Evolutionary conservation across 2,329 filamentous ascomycete species (phyloP).

Genomic region (Elsinoe ampelina): DNA sequence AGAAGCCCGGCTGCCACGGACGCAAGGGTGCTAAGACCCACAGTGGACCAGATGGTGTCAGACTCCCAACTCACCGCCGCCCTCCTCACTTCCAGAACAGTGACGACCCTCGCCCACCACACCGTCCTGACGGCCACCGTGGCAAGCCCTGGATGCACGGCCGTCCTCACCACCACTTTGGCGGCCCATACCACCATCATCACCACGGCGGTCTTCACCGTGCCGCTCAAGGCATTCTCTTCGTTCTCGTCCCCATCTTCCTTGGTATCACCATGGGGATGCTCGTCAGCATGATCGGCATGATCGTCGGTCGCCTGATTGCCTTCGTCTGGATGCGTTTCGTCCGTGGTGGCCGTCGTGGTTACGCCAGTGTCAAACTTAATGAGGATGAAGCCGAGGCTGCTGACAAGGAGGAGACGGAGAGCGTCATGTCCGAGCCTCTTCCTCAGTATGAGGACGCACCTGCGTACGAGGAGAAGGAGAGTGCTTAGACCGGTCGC

Average conservation of each 20-base stretch:
- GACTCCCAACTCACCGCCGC: conserved; percentile 22
- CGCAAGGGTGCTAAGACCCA: conserved; percentile 20
- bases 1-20: conserved; percentile 31
- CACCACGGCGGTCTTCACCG: conserved; percentile 33
- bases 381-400: conserved; percentile 18
- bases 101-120: conserved; percentile 13
- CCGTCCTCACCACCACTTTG: conserved; percentile 20
- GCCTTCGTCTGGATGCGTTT: conserved; percentile 51
- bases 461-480: conserved; percentile 26
- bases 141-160: conserved; percentile 18
- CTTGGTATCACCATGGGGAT: conserved; percentile 62
- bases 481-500: neutral
- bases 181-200: conserved; percentile 26
- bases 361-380: conserved; percentile 23
- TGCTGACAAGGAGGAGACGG: conserved; percentile 13
- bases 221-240: conserved; percentile 46
- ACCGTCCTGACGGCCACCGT: conserved; percentile 19
- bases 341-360: conserved; percentile 37
- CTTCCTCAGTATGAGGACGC: conserved; percentile 28
- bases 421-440: conserved; percentile 18
- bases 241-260: conserved; percentile 55
- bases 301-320: conserved; percentile 54
- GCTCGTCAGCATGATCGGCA: conserved; percentile 56
- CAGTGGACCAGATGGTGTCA: conserved; percentile 23
- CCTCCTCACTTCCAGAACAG: conserved; percentile 15